Evolutionary conservation across 371 early-diverging fungal genomes (phyloP).

Genomic region (Apophysomyces variabilis): DNA sequence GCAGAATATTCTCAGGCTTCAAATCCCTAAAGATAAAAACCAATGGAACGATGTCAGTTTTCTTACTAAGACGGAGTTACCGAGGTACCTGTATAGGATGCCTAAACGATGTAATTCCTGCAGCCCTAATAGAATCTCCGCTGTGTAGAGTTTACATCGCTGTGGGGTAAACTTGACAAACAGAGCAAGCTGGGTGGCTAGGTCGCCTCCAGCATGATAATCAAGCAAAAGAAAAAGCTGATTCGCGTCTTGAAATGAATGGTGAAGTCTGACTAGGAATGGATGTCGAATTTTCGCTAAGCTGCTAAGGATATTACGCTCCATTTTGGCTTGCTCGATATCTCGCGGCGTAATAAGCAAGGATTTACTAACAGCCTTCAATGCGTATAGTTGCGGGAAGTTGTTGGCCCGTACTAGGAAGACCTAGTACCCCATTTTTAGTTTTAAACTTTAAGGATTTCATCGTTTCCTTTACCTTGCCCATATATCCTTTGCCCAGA

Average conservation of each 20-base stretch:
- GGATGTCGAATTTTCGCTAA: constrained; percentile 73
- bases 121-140: constrained; percentile 79
- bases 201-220: constrained; percentile 79
- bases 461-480: constrained; percentile 40
- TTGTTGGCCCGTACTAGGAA: constrained; percentile 81
- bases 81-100: constrained; percentile 70
- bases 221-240: constrained; percentile 95
- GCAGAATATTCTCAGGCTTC: constrained; percentile 88
- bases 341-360: constrained; percentile 87
- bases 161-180: constrained; percentile 38
- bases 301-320: constrained; percentile 56
- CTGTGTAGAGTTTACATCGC: constrained; percentile 70
- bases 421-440: constrained; percentile 47
- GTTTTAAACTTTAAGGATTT: neutral
- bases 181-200: constrained; percentile 61
- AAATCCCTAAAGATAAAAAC: constrained; percentile 57
- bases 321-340: constrained; percentile 69
- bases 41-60: no score
- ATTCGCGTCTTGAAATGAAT: constrained; percentile 91
- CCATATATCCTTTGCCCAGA: constrained; percentile 61
- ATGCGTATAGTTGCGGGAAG: constrained; percentile 74
- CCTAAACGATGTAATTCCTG: constrained; percentile 78
- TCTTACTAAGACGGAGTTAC: neutral
- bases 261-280: constrained; percentile 93
- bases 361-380: constrained; percentile 97